Percentiles rank a stretch among this genome's conserved stretches.
Conservation (phyloP, 129 eudicot genomes). For the Mikania micrantha region DNA sequence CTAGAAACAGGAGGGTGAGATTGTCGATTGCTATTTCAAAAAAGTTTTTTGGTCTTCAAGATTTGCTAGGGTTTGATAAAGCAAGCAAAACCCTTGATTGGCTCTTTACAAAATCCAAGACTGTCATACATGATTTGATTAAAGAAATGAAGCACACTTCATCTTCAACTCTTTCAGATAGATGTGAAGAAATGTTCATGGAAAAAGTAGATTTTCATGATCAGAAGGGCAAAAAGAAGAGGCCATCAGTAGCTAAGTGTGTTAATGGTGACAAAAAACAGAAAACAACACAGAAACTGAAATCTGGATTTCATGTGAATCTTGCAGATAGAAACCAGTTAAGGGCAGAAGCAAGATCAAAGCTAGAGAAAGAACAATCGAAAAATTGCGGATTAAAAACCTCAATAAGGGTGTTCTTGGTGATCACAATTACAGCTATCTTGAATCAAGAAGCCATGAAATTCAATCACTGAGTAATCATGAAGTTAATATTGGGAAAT, state of each 20-base stretch:
- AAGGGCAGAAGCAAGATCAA: constrained; percentile 88
- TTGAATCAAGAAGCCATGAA: not conserved
- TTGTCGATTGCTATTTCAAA: constrained; percentile 69
- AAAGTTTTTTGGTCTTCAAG: constrained; percentile 87
- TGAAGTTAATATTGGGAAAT: constrained; percentile 25
- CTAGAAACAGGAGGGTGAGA: constrained; percentile 78
- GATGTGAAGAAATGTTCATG: constrained; percentile 28
- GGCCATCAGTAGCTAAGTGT: constrained; percentile 2
- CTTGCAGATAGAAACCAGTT: constrained; percentile 37
- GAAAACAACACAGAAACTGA: constrained; percentile 11
- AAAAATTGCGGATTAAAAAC: constrained; percentile 37
- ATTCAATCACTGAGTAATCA: constrained; percentile 15
- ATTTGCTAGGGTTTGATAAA: constrained; percentile 70
- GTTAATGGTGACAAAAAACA: constrained; percentile 14
- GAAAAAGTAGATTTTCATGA: constrained; percentile 3
- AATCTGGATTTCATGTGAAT: constrained; percentile 11
- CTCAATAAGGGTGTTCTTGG: constrained; percentile 21
- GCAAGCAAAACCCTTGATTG: constrained; percentile 94
- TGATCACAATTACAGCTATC: constrained; percentile 17
- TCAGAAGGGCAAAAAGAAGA: constrained; percentile 18
- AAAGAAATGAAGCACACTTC: constrained; percentile 29
- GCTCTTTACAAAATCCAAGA: constrained; percentile 60
- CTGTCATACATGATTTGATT: constrained; percentile 54
- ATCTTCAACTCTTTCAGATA: constrained; percentile 25
- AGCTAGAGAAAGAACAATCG: constrained; percentile 73